Percentiles rank a stretch among this genome's conserved stretches.
Evolutionary conservation across 2,329 filamentous ascomycete species (phyloP).

Genomic region (Aspergillus carbonarius): DNA sequence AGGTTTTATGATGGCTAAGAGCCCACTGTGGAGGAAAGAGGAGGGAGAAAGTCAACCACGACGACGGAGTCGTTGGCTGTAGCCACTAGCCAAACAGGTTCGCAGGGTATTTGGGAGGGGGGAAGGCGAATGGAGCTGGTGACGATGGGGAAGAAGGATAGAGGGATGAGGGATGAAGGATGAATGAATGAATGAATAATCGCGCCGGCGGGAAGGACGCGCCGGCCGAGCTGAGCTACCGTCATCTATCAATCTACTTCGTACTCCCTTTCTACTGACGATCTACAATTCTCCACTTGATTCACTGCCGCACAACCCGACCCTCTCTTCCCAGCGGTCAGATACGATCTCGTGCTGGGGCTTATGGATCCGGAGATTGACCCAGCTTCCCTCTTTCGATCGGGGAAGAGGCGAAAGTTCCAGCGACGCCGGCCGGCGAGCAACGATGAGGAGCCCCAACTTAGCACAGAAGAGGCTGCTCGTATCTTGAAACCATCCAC

Average conservation of each 20-base stretch:
- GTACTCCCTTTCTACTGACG: background rate
- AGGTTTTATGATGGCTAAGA: background rate
- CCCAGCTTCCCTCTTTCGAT: slow-evolving; percentile 41
- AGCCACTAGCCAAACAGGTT: background rate
- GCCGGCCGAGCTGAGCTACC: background rate
- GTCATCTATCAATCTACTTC: background rate
- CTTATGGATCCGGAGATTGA: slow-evolving; percentile 31
- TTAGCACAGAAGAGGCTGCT: slow-evolving; percentile 10
- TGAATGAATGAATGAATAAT: slow-evolving; percentile 4
- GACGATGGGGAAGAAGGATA: background rate
- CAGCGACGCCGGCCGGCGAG: slow-evolving; percentile 45
- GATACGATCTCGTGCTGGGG: background rate
- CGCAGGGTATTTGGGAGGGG: background rate
- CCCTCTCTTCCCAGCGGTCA: background rate
- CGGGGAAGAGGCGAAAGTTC: slow-evolving; percentile 53
- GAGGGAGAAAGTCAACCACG: background rate
- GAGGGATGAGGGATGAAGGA: background rate
- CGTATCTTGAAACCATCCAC: slow-evolving; percentile 9
- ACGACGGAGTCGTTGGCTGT: background rate
- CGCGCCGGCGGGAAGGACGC: background rate
- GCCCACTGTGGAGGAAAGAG: background rate
- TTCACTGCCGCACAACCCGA: background rate
- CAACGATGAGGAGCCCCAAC: slow-evolving; percentile 11
- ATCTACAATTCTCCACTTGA: background rate
- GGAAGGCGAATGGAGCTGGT: background rate